Evolutionary conservation across 164 flowering plant species (phyloP).

Genomic region (Tetrastigma voinierianum): DNA sequence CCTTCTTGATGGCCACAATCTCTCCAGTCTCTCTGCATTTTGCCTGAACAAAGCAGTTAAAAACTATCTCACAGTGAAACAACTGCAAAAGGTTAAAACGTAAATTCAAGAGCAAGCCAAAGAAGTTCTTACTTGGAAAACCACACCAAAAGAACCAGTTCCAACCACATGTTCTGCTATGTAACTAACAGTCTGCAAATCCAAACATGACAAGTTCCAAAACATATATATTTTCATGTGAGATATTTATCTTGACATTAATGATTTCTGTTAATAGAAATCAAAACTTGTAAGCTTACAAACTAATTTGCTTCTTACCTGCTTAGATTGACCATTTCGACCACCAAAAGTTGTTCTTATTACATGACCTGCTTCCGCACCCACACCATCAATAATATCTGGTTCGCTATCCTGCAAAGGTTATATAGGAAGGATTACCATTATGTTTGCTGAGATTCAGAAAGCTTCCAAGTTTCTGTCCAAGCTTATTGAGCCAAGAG

Average conservation of each 20-base stretch:
- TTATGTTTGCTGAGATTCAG: neutral
- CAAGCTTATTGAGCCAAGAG: neutral
- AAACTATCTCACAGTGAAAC: constrained; percentile 3
- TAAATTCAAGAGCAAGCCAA: constrained; percentile 1
- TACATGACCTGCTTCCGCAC: constrained; percentile 84
- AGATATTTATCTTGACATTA: constrained; percentile 7
- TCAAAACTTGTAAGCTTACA: neutral
- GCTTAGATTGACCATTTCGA: constrained; percentile 83
- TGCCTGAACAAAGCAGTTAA: constrained; percentile 48
- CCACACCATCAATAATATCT: constrained; percentile 84
- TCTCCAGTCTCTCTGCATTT: constrained; percentile 97
- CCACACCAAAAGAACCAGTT: constrained; percentile 96
- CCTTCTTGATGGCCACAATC: constrained; percentile 94
- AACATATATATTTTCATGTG: neutral
- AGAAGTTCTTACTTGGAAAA: constrained; percentile 63
- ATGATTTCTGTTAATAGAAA: constrained; percentile 3
- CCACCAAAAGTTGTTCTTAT: constrained; percentile 82
- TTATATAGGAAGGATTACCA: neutral
- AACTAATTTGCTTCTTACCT: constrained; percentile 41
- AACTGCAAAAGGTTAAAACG: neutral
- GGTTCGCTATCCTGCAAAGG: constrained; percentile 83
- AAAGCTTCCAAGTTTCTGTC: neutral
- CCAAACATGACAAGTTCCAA: constrained; percentile 13
- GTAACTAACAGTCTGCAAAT: constrained; percentile 68
- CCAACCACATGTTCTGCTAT: constrained; percentile 96